A percentile compares a stretch with the other conserved stretches of the same genome.
phyloP scores from a whole-genome alignment of 768 basidiomycete genomes.

The Lentinula edodes region DNA sequence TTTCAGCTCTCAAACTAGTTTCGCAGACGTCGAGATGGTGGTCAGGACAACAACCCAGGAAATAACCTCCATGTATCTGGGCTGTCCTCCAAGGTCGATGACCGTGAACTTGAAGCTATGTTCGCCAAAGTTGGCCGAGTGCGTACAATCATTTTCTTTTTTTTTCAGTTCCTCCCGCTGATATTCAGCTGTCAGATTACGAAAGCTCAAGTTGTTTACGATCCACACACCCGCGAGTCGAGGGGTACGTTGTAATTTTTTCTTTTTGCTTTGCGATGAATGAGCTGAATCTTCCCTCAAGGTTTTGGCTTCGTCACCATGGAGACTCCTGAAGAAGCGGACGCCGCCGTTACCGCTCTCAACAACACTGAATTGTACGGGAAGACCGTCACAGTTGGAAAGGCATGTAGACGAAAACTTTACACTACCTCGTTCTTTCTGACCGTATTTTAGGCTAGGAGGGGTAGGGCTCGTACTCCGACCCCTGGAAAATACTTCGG shows the following conservation, averaged over 20 bases:
- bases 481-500: constrained; percentile 96
- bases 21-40: constrained; percentile 40
- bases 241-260: constrained; percentile 50
- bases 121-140: constrained; percentile 89
- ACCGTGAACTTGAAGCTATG: constrained; percentile 79
- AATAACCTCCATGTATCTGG: constrained; percentile 63
- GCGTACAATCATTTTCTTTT: constrained; percentile 19
- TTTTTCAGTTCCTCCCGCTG: background rate
- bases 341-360: constrained; percentile 81
- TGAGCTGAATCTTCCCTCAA: constrained; percentile 18
- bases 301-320: constrained; percentile 74
- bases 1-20: constrained; percentile 12
- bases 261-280: constrained; percentile 51
- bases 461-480: constrained; percentile 84
- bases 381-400: constrained; percentile 82
- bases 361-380: constrained; percentile 84
- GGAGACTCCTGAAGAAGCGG: constrained; percentile 81
- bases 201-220: constrained; percentile 68
- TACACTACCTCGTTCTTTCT: background rate
- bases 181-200: constrained; percentile 44
- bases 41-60: constrained; percentile 44
- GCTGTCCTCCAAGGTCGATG: constrained; percentile 57
- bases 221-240: constrained; percentile 64
- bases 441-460: constrained; percentile 54
- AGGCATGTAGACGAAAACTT: constrained; percentile 36